A percentile compares a stretch with the other conserved stretches of the same genome.
Conservation (phyloP, 148 eudicot species). For the Nepenthes gracilis region DNA sequence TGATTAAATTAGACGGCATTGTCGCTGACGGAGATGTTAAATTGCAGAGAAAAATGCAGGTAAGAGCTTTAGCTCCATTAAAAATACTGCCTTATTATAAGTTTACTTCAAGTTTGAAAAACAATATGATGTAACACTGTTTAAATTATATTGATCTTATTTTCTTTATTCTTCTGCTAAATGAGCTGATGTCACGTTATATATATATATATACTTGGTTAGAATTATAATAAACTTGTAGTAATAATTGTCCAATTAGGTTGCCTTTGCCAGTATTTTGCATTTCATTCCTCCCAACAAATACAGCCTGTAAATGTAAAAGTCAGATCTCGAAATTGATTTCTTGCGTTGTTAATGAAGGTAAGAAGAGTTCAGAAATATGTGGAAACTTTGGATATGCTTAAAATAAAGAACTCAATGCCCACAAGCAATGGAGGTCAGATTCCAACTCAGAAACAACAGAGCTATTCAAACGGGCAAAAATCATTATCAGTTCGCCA, state of each 20-base stretch:
- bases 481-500: neutral
- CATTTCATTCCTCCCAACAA: neutral
- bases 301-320: neutral
- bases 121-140: no score
- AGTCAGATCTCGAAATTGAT: neutral
- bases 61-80: constrained; percentile 5
- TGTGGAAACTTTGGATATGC: constrained; percentile 35
- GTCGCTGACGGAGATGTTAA: constrained; percentile 66
- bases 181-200: no score
- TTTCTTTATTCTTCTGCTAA: no score
- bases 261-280: neutral
- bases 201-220: no score
- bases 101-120: neutral
- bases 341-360: constrained; percentile 11
- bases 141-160: no score
- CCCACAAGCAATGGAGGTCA: constrained; percentile 13
- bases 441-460: constrained; percentile 6
- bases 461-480: neutral
- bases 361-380: constrained; percentile 49
- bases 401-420: constrained; percentile 28
- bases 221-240: no score
- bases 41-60: constrained; percentile 67
- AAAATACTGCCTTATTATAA: neutral
- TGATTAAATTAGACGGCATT: constrained; percentile 68
- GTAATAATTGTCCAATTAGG: neutral